phyloP scores from a whole-genome alignment of 2,329 filamentous ascomycete genomes.

The Paracorniculantispora psalliotae region DNA sequence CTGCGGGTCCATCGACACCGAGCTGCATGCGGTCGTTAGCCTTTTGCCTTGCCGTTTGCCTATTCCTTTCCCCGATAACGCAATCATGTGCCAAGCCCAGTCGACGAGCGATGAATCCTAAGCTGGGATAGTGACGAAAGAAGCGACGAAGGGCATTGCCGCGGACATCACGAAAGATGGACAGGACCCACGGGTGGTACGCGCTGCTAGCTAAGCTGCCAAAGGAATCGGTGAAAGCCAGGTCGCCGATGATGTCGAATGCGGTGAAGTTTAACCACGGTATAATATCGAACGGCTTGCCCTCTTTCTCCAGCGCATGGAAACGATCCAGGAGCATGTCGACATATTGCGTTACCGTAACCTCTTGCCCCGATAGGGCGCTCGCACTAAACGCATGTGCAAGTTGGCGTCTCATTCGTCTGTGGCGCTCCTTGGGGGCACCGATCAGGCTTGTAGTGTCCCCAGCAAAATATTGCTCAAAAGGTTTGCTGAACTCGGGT shows the following conservation, averaged over 20 bases:
- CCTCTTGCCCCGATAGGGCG: slow-evolving; percentile 27
- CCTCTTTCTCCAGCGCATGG: slow-evolving; percentile 13
- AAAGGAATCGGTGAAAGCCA: slow-evolving; percentile 41
- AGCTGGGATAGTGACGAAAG: slow-evolving; percentile 12
- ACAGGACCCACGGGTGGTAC: slow-evolving; percentile 23
- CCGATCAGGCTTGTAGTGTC: slow-evolving; percentile 17
- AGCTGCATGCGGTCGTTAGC: slow-evolving; percentile 19
- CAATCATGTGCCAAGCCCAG: slow-evolving; percentile 3
- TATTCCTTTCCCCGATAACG: slow-evolving; percentile 10
- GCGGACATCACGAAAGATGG: slow-evolving; percentile 18
- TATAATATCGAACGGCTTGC: slow-evolving; percentile 22
- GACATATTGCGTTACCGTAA: slow-evolving; percentile 23
- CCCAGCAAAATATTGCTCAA: slow-evolving; percentile 3
- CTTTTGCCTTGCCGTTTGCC: slow-evolving; percentile 20
- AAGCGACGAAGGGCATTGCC: slow-evolving; percentile 15
- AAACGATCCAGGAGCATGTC: slow-evolving; percentile 22
- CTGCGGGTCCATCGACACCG: slow-evolving; percentile 18
- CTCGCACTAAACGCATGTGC: slow-evolving; percentile 27
- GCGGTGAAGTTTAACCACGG: slow-evolving; percentile 34
- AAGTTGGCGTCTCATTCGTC: slow-evolving; percentile 22
- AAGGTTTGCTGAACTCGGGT: slow-evolving; percentile 14
- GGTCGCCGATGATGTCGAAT: slow-evolving; percentile 35
- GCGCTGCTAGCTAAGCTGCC: slow-evolving; percentile 26
- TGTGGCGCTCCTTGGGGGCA: slow-evolving; percentile 17
- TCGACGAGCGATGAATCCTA: not conserved